Evolutionary conservation across 352 stramenopile species (phyloP).

Genomic region (Thalassiosira sp.): DNA sequence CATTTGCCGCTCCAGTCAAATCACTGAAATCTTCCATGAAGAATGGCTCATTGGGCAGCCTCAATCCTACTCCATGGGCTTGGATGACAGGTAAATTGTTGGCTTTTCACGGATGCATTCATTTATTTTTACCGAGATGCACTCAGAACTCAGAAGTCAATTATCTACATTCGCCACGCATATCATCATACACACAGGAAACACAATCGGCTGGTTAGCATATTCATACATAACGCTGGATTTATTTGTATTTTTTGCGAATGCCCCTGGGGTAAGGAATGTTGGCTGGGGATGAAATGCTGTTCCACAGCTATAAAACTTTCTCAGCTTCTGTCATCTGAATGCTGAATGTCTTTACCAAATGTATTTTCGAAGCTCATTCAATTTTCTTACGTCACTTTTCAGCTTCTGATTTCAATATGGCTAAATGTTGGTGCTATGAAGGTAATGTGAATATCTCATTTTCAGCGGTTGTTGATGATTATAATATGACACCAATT

Average conservation of each 20-base stretch:
- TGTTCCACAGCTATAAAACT: too few relatives aligned
- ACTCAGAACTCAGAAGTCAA: too few relatives aligned
- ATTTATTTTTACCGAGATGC: too few relatives aligned
- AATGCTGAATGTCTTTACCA: too few relatives aligned
- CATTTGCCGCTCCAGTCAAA: conserved; percentile 62
- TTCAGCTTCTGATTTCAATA: conserved; percentile 43
- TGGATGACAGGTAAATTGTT: conserved; percentile 43
- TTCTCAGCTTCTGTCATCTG: too few relatives aligned
- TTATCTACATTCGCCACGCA: too few relatives aligned
- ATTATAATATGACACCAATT: too few relatives aligned
- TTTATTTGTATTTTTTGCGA: conserved; percentile 51
- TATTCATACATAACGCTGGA: conserved; percentile 54
- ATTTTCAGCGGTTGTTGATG: too few relatives aligned
- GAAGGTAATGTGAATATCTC: too few relatives aligned
- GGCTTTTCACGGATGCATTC: not conserved
- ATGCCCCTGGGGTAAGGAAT: conserved; percentile 32
- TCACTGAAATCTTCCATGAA: conserved; percentile 41
- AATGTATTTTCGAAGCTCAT: not conserved
- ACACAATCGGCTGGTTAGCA: conserved; percentile 43
- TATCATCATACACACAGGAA: too few relatives aligned
- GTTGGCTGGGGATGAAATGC: too few relatives aligned
- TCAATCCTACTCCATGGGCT: conserved; percentile 43
- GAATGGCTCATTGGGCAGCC: conserved; percentile 23
- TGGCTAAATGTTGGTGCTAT: conserved; percentile 52
- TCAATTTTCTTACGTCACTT: not conserved